Base-by-base conservation (phyloP, 805 yeast genomes). In the Pichia gijzeniarum region DNA sequence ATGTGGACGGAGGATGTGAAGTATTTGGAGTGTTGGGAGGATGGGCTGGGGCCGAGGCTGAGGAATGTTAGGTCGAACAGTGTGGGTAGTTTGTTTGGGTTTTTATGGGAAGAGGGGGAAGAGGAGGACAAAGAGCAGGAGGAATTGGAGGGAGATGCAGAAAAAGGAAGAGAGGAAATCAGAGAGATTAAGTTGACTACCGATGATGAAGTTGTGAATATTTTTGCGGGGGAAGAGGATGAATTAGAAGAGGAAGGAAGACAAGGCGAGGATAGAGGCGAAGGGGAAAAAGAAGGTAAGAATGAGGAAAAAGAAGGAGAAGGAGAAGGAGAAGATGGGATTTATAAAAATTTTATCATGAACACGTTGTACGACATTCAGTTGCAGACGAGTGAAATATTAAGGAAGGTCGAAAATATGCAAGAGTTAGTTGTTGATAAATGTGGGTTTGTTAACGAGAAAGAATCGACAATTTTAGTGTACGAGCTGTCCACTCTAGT, bases 281-380 rank as follows among this genome's bases (percentile, higher is more conserved):
- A 21, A 36, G 51, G 2, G 52, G 56, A 25, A 7, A 25, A n/a
- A 35, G 32, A 38, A 12, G 31, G 14, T 25, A 31, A 21, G 18
- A 18, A n/a, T 38, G 25, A 38, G 7, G 32, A 38, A 6, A 13
- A 13, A 8, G 16, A 17, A 4, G 25, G 14, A 8, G 7, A n/a
- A 16, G 22, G 19, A 16, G 51, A 32, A 50, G 45, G n/a, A 38
- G 47, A 20, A 53, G 73, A 50, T 59, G 72, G 51, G 65, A 69
- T 10, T 31, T 30, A 41, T 30, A 34, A 41, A 13, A 45, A 43
- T 17, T 43, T 45, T 9, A 35, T 76, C 28, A 52, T 76, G 48
- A 71, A 80, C 48, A 85, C 82, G 53, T 71, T 86, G 80, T 71
- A 85, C 47, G 91, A 85, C 56, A 67, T 85, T 22, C 95, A 87